Conservation (phyloP, 1,284 basidiomycete genomes). For the Pseudozyma sp. region DNA sequence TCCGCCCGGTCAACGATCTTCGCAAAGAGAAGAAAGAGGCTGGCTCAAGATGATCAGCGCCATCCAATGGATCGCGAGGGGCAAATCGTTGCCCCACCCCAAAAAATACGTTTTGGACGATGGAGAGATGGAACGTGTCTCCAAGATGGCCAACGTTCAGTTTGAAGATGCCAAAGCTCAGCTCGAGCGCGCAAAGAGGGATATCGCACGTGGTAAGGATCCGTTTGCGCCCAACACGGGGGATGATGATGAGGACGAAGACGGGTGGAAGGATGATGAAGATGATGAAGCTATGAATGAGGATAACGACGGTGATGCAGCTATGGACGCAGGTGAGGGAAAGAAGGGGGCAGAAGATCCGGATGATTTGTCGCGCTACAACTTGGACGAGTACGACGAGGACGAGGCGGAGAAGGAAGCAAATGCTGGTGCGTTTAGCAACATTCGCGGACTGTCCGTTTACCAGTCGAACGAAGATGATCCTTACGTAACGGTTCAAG, state of each 20-base stretch:
- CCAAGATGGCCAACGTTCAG: constrained; percentile 85
- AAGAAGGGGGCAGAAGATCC: constrained; percentile 71
- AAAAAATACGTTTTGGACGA: constrained; percentile 91
- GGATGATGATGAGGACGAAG: constrained; percentile 37
- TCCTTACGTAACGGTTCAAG: constrained; percentile 95
- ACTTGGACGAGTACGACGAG: constrained; percentile 92
- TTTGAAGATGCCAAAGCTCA: constrained; percentile 88
- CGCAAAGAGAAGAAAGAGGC: not conserved
- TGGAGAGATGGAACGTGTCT: constrained; percentile 88
- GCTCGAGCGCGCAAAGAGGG: constrained; percentile 73
- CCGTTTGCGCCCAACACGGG: constrained; percentile 48
- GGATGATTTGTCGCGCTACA: constrained; percentile 89
- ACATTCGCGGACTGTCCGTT: constrained; percentile 93
- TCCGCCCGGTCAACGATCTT: too few species aligned
- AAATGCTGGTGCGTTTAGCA: constrained; percentile 84
- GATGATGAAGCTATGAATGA: constrained; percentile 71
- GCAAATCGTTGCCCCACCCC: constrained; percentile 81
- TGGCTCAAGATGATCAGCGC: constrained; percentile 71
- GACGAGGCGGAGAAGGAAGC: constrained; percentile 73
- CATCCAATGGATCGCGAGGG: constrained; percentile 82
- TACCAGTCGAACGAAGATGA: constrained; percentile 93
- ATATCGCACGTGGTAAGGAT: constrained; percentile 51
- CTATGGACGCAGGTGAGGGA: constrained; percentile 70
- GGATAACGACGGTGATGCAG: constrained; percentile 73
- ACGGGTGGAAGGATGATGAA: constrained; percentile 51